These are phyloP conservation scores for Neurospora sp. DNA, from an alignment of 495 filamentous ascomycete species.

Conservation along the genomic window DNA sequence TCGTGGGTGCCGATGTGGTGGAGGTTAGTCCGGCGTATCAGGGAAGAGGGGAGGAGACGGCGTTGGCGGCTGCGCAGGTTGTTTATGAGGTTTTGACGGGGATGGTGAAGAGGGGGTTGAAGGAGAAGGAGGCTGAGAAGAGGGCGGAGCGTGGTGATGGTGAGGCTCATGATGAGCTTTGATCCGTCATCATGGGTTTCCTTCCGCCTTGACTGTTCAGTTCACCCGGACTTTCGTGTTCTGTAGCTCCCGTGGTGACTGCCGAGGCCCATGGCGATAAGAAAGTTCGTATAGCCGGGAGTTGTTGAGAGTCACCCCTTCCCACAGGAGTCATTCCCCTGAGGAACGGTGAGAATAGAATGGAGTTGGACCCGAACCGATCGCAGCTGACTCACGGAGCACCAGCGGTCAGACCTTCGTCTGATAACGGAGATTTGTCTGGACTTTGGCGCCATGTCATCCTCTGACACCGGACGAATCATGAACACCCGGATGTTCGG, in stretches of 20 bases:
- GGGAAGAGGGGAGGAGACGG: constrained; percentile 72
- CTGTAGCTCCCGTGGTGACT: neutral
- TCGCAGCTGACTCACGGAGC: neutral
- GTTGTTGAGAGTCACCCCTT: neutral
- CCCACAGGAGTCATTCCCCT: neutral
- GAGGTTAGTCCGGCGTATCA: constrained; percentile 85
- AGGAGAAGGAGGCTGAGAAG: constrained; percentile 2
- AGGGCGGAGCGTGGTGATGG: constrained; percentile 7
- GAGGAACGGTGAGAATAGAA: neutral
- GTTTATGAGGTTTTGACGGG: constrained; percentile 75
- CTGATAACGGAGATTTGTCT: neutral
- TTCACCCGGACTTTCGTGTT: neutral
- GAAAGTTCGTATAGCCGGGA: neutral
- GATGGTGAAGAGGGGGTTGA: constrained; percentile 54
- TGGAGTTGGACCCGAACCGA: neutral
- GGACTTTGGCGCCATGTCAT: neutral
- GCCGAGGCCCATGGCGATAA: neutral
- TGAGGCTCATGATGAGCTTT: constrained; percentile 24
- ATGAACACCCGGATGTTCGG: neutral
- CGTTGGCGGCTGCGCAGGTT: constrained; percentile 72
- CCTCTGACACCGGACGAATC: neutral
- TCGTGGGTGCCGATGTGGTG: constrained; percentile 70
- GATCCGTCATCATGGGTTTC: neutral
- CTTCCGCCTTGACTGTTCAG: neutral
- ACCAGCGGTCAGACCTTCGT: neutral